Base-by-base conservation (phyloP, 148 eudicot genomes). In the Heliosperma pusillum region DNA sequence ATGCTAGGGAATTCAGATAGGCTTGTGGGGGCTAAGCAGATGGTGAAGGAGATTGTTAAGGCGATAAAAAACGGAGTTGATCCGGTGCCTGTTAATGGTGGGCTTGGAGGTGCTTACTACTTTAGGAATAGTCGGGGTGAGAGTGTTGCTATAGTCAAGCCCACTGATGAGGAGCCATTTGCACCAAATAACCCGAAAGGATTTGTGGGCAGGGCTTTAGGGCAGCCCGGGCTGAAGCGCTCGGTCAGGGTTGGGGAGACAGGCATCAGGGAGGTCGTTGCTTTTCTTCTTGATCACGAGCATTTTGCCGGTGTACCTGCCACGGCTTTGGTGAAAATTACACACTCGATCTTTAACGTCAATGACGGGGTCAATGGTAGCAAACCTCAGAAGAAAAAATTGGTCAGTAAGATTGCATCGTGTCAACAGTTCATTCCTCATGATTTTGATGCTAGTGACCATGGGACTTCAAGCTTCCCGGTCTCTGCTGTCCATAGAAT, bases 131-230 rank as follows among this genome's bases (percentile, higher is more conserved):
- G 44, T 12, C 74, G 78, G 65, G 96, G 98, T 26, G 97, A 92
- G 81, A 85, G 87, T 81, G 93, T 90, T 75, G 98, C 97, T 19
- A 95, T 95, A 78, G 92, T 95, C 56, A 95, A 95, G 85, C 98
- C 98, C 21, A 92, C 98, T 0, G 98, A 95, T 85, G 98, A 95
- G 74, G 98, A 95, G 74, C 98, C 98, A 55, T 95, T 92, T 86
- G 98, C 98, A 4, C 98, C 98, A 7, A 95, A 95, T 78, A 95
- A 95, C 58, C 98, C 98, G 0, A 95, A 95, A 72, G 98, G 98
- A 36, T 95, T 92, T 79, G 92, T 95, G 56, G 98, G 98, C 6
- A 81, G 88, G 78, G 89, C 93, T 77, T 87, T 95, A 25, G 98
- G 98, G 61, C 92, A 92, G 63, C 98, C 97, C 2, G 98, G 98